phyloP scores from a whole-genome alignment of 2,329 filamentous ascomycete genomes.

The Aspergillus unguis region DNA sequence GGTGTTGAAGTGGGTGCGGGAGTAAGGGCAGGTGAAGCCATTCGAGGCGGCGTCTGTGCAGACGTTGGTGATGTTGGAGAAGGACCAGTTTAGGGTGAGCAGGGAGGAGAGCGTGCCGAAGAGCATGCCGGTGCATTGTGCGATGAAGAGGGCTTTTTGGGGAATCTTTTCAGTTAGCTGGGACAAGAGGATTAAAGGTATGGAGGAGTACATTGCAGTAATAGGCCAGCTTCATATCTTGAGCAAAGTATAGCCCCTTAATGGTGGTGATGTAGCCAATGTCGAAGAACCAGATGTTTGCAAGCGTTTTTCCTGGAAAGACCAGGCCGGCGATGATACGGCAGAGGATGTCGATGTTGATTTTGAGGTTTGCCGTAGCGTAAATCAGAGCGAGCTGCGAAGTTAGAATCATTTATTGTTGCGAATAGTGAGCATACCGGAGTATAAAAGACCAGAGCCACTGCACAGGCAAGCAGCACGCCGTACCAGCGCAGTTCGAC shows the following conservation, averaged over 20 bases:
- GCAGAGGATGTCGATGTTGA: conserved; percentile 29
- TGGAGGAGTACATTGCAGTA: conserved; percentile 21
- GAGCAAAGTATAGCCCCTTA: conserved; percentile 26
- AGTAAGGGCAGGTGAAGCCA: conserved; percentile 56
- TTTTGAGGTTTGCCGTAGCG: conserved; percentile 26
- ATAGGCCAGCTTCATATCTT: conserved; percentile 29
- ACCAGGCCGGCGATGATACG: conserved; percentile 30
- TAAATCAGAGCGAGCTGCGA: conserved; percentile 24
- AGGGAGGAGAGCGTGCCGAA: conserved; percentile 45
- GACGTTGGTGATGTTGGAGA: conserved; percentile 42
- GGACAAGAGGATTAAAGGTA: too few relatives aligned
- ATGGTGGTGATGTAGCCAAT: conserved; percentile 26
- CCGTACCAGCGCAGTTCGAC: conserved; percentile 27
- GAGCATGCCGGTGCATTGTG: conserved; percentile 48
- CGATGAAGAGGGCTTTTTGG: conserved; percentile 47
- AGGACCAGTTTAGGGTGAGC: conserved; percentile 45
- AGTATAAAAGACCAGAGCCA: conserved; percentile 24
- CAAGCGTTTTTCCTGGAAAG: conserved; percentile 31
- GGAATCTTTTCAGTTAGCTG: conserved; percentile 37
- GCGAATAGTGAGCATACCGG: conserved; percentile 17
- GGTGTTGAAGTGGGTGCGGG: conserved; percentile 61
- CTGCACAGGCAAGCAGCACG: conserved; percentile 22
- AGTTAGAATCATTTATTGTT: neutral
- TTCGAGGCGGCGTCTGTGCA: conserved; percentile 55
- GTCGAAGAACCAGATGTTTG: conserved; percentile 30